Conservation (phyloP, 176 grass and related monocot species). For the Oryza nivara region DNA sequence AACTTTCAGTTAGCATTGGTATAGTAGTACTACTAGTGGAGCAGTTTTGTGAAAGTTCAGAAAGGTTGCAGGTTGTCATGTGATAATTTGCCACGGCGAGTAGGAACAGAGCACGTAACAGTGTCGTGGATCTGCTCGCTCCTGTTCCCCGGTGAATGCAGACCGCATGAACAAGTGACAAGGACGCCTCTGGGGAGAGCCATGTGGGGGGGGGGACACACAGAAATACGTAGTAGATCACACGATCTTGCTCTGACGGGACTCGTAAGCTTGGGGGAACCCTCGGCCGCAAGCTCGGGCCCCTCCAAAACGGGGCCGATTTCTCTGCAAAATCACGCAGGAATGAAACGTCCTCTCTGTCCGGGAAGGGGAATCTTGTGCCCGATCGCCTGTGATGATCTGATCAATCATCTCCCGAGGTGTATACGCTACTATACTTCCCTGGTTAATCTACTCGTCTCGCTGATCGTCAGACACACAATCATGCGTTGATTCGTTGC, state of each 20-base stretch:
- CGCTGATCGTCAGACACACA: conserved; percentile 4
- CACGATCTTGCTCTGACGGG: conserved; percentile 29
- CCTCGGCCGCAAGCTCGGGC: background rate
- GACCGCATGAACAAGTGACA: conserved; percentile 24
- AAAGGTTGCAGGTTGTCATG: background rate
- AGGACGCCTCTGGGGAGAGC: conserved; percentile 16
- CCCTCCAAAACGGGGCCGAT: background rate
- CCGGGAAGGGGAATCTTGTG: conserved; percentile 5
- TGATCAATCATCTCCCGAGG: too few relatives aligned
- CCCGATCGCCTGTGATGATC: background rate
- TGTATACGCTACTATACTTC: background rate
- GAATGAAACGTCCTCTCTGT: conserved; percentile 15
- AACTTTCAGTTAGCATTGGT: background rate
- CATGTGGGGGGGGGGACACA: conserved; percentile 30
- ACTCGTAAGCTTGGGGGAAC: background rate
- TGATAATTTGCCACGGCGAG: background rate
- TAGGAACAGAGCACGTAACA: background rate
- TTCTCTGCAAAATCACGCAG: background rate
- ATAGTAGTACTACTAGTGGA: background rate
- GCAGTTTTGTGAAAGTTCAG: background rate
- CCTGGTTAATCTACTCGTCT: background rate
- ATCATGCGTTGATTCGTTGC: conserved; percentile 32
- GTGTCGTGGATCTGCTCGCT: conserved; percentile 1
- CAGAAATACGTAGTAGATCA: background rate
- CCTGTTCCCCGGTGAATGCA: background rate